phyloP scores from a whole-genome alignment of 495 filamentous ascomycete species.

The Hypoxylon cercidicola region DNA sequence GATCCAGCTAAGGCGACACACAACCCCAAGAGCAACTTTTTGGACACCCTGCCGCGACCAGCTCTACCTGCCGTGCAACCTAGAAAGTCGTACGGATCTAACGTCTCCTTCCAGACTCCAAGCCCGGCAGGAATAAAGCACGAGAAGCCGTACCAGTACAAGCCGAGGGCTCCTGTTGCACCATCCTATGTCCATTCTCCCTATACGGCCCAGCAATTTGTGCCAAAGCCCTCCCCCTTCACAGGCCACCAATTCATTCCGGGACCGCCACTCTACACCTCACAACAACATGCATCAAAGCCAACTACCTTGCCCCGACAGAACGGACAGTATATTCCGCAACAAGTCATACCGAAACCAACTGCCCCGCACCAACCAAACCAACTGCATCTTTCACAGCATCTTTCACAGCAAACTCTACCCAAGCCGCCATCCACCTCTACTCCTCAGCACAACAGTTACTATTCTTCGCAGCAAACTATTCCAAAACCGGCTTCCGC shows the following conservation, averaged over 20 bases:
- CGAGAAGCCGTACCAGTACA: conserved; percentile 65
- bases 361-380: conserved; percentile 2
- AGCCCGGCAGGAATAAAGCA: conserved; percentile 34
- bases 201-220: conserved; percentile 55
- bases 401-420: conserved; percentile 14
- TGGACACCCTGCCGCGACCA: conserved; percentile 69
- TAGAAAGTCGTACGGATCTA: conserved; percentile 47
- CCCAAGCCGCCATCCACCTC: conserved; percentile 24
- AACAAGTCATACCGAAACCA: conserved; percentile 14
- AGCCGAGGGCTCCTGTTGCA: conserved; percentile 56
- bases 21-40: conserved; percentile 68
- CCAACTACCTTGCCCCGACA: conserved; percentile 8
- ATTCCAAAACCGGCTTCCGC: conserved; percentile 18
- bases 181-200: conserved; percentile 46
- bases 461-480: conserved; percentile 5
- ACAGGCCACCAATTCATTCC: conserved; percentile 37
- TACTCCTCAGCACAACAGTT: conserved; percentile 17
- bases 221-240: conserved; percentile 41
- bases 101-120: conserved; percentile 44
- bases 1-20: conserved; percentile 68
- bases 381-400: conserved; percentile 1
- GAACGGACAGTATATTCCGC: conserved; percentile 3
- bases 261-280: conserved; percentile 25
- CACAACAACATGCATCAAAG: conserved; percentile 17
- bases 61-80: conserved; percentile 42